Base-by-base conservation (phyloP, 331 rosid species). In the Malus hybrid region DNA sequence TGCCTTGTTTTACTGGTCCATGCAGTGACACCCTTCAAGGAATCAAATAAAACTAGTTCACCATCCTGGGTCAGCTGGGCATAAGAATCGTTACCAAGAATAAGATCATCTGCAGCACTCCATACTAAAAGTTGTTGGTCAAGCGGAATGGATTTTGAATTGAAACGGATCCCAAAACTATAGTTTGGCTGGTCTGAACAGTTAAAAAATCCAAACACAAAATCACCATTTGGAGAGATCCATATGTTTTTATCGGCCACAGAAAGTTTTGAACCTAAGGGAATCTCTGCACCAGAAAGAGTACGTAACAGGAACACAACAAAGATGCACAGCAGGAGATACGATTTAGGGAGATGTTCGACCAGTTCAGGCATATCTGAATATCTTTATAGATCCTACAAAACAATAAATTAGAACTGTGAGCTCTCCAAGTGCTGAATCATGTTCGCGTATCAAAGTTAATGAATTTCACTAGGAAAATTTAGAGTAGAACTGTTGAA, bases 161-260 rank as follows among this genome's bases (percentile, higher is more conserved):
- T 87, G 90, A 88, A 90, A 42, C 90, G 84, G 80, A 92, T 80
- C 66, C 97, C 97, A 36, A 81, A 66, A 46, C 91, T 84, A 61
- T 76, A 87, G 73, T 80, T 84, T n/a, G 88, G 89, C 72, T 86
- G 87, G 72, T 88, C 90, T 18, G 86, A 57, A 29, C 52, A 60
- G 82, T 79, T 80, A 71, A 87, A 88, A 85, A 92, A 87, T 65
- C 94, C 89, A 28, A 92, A 78, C 42, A 91, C 90, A 66, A 90
- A 92, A 80, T 92, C 89, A 19, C 96, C 93, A 85, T 84, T 88
- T 19, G 88, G 63, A 72, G 96, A 92, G 86, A 83, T 75, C 96
- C 97, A 92, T 57, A 10, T 62, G 61, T 81, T 82, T 75, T 79
- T 80, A 18, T 84, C 91, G 28, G 48, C 82, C 42, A 83, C 91